Conservation (phyloP, 768 basidiomycete species). For the Fibroporia radiculosa region DNA sequence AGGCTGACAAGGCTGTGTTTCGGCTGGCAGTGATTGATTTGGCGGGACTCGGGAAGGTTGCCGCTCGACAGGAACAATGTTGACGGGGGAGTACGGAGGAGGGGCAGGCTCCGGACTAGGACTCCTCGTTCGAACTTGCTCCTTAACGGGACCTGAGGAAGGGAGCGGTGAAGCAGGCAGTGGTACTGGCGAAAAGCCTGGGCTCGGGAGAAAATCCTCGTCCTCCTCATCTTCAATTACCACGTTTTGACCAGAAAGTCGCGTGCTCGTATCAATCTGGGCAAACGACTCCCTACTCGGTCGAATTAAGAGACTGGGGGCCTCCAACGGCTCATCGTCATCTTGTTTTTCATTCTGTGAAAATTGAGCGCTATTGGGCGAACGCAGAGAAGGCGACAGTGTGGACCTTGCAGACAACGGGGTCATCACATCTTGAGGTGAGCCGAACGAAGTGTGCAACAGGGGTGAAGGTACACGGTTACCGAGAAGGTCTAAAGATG, state of each 20-base stretch:
- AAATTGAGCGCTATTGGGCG: constrained; percentile 1
- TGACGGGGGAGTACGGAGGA: constrained; percentile 20
- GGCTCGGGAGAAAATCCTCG: no score
- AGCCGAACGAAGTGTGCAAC: constrained; percentile 35
- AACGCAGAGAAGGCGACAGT: constrained; percentile 10
- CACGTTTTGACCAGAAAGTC: constrained; percentile 26
- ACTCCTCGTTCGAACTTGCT: no score
- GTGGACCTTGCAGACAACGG: constrained; percentile 11
- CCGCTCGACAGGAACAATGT: constrained; percentile 7
- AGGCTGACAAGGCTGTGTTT: no score
- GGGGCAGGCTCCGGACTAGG: constrained; percentile 20
- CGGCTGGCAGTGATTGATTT: no score
- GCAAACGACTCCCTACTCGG: neutral
- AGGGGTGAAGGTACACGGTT: constrained; percentile 26
- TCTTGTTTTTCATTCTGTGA: constrained; percentile 24
- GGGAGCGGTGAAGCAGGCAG: no score
- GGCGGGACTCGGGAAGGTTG: no score
- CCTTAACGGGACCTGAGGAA: no score
- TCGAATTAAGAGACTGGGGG: neutral
- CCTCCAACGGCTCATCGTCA: constrained; percentile 18
- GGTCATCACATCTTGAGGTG: constrained; percentile 26
- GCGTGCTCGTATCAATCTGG: neutral
- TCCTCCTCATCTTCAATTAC: constrained; percentile 41
- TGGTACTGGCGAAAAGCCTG: no score
- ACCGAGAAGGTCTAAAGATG: neutral